A percentile compares a stretch with the other conserved stretches of the same genome.
phyloP scores from a whole-genome alignment of 1,139 yeast species.

The Ogataea hybrid region DNA sequence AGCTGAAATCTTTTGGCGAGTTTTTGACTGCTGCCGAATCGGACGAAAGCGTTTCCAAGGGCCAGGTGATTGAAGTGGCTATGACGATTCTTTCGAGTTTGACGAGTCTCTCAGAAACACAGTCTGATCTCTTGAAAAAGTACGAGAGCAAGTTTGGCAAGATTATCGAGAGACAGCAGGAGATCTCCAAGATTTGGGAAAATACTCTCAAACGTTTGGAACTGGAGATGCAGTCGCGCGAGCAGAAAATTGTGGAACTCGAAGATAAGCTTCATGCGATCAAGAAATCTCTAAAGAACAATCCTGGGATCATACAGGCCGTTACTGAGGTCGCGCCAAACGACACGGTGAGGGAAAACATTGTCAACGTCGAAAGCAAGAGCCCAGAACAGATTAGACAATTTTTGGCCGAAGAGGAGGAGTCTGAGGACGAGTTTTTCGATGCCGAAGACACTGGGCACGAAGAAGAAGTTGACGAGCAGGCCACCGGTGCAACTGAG shows the following conservation, averaged over 20 bases:
- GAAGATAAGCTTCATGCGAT: conserved; percentile 71
- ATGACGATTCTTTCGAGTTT: conserved; percentile 43
- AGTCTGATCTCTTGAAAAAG: conserved; percentile 27
- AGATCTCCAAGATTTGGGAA: conserved; percentile 88
- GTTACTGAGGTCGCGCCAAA: conserved; percentile 40
- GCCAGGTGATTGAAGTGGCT: conserved; percentile 37
- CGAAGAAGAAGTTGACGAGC: background rate
- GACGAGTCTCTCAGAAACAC: conserved; percentile 43
- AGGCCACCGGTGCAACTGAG: background rate
- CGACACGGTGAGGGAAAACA: background rate
- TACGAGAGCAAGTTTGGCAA: conserved; percentile 49
- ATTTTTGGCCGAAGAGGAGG: conserved; percentile 47
- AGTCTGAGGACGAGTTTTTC: conserved; percentile 84
- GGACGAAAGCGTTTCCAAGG: conserved; percentile 21
- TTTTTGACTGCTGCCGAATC: conserved; percentile 37
- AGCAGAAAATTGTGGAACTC: conserved; percentile 65
- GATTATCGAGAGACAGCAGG: conserved; percentile 69
- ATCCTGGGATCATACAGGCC: conserved; percentile 12
- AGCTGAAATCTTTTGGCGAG: conserved; percentile 57
- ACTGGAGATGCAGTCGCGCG: conserved; percentile 74
- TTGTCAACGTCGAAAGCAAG: background rate
- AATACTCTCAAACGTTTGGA: conserved; percentile 83
- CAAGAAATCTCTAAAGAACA: conserved; percentile 48
- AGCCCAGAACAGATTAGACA: conserved; percentile 6
- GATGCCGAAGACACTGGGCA: conserved; percentile 67